phyloP scores from a whole-genome alignment of 2,329 filamentous ascomycete species.

The Didymella keratinophila region DNA sequence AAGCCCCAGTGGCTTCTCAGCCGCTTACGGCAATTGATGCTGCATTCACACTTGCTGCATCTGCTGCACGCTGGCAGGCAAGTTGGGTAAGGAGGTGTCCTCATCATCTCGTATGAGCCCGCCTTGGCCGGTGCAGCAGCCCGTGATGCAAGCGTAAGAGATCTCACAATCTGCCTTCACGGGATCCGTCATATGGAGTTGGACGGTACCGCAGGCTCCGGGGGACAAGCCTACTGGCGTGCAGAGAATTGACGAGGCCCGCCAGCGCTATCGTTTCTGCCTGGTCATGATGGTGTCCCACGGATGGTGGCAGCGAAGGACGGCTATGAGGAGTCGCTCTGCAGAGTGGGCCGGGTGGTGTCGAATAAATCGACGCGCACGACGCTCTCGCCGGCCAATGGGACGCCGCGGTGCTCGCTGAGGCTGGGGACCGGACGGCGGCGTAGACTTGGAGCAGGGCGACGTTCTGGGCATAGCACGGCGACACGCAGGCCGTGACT shows the following conservation, averaged over 20 bases:
- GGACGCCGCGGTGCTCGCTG: constrained; percentile 5
- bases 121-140: constrained; percentile 39
- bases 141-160: constrained; percentile 31
- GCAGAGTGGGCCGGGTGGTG: constrained; percentile 22
- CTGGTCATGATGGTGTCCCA: constrained; percentile 26
- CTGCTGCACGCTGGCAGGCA: constrained; percentile 12
- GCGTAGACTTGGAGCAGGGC: constrained; percentile 16
- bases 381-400: constrained; percentile 10
- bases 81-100: constrained; percentile 21
- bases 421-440: constrained; percentile 21
- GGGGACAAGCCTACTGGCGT: constrained; percentile 20
- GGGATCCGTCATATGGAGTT: background rate
- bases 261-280: constrained; percentile 36
- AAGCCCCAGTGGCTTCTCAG: constrained; percentile 25
- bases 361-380: constrained; percentile 22
- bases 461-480: constrained; percentile 19
- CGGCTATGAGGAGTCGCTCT: constrained; percentile 15
- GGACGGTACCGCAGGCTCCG: constrained; percentile 18
- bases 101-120: constrained; percentile 31
- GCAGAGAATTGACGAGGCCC: constrained; percentile 31
- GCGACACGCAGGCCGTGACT: constrained; percentile 18
- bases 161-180: constrained; percentile 15
- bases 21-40: constrained; percentile 26
- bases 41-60: constrained; percentile 7
- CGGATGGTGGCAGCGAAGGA: constrained; percentile 17